phyloP scores from a whole-genome alignment of 768 basidiomycete species.

The Punctularia strigosozonata region DNA sequence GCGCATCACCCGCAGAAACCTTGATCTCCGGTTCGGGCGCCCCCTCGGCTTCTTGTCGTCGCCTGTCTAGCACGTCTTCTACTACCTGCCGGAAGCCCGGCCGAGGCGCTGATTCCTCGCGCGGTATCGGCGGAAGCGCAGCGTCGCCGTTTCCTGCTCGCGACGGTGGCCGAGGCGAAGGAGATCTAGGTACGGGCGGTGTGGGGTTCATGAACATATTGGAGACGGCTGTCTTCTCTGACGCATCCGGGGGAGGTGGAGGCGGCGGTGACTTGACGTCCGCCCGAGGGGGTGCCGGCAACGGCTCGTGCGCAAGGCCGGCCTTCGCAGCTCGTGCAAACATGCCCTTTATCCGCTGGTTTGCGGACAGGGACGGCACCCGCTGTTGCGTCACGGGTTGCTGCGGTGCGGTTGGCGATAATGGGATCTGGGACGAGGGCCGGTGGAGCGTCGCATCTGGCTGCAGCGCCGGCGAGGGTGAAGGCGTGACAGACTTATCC shows the following conservation, averaged over 20 bases:
- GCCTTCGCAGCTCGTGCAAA: background rate
- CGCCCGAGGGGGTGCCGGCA: background rate
- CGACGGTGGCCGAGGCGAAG: background rate
- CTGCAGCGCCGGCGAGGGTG: too few species aligned
- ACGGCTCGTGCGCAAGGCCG: background rate
- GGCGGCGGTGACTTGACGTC: background rate
- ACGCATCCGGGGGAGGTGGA: background rate
- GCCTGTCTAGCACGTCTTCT: too few species aligned
- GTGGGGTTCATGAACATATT: background rate
- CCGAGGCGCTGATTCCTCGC: background rate
- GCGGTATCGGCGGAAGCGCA: background rate
- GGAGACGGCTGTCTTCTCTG: background rate
- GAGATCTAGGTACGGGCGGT: background rate
- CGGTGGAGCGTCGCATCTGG: too few species aligned
- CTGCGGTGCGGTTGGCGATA: background rate
- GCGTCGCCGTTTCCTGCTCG: background rate
- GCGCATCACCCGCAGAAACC: too few species aligned
- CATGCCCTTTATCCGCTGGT: constrained; percentile 1
- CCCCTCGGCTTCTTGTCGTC: too few species aligned
- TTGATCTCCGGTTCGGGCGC: background rate
- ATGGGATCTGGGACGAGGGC: too few species aligned
- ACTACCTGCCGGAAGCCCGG: too few species aligned
- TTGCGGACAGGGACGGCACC: background rate
- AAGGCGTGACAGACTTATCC: constrained; percentile 74
- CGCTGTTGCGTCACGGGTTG: background rate